Conservation (phyloP, 2,329 filamentous ascomycete genomes). For the Colletotrichum lupini region DNA sequence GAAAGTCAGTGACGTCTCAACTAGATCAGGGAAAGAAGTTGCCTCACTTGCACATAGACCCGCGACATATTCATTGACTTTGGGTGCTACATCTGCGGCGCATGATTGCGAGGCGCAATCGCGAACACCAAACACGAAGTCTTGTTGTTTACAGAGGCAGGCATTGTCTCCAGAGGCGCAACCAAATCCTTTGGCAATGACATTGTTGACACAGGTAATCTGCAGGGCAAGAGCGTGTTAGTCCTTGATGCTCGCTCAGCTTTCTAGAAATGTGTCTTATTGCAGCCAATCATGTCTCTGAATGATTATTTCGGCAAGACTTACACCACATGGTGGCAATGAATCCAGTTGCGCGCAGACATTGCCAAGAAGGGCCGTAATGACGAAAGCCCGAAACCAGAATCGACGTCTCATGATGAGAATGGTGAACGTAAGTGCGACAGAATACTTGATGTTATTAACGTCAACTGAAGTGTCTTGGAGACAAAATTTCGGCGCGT, state of each 20-base stretch:
- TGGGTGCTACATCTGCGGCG: slow-evolving; percentile 40
- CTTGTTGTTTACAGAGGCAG: slow-evolving; percentile 53
- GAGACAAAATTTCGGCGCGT: neutral
- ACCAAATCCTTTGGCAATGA: slow-evolving; percentile 37
- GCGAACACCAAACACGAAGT: slow-evolving; percentile 49
- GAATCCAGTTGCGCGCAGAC: slow-evolving; percentile 26
- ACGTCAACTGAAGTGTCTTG: neutral
- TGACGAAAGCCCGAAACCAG: neutral
- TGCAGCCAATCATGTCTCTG: neutral
- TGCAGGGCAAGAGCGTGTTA: neutral
- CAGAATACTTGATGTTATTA: neutral
- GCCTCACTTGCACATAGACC: slow-evolving; percentile 45
- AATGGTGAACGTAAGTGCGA: neutral
- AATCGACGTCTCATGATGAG: slow-evolving; percentile 18
- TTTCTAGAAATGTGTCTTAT: neutral
- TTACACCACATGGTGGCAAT: slow-evolving; percentile 35
- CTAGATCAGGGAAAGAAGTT: neutral
- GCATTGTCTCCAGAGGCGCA: slow-evolving; percentile 42
- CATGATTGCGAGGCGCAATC: slow-evolving; percentile 52
- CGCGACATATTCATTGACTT: slow-evolving; percentile 42
- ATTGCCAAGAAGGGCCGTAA: neutral
- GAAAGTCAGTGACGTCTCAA: neutral
- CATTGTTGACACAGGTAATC: slow-evolving; percentile 33
- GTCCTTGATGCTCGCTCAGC: neutral
- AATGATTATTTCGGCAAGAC: neutral